Evolutionary conservation across 306 rosid genomes (phyloP).

Genomic region (Quercus cerris): DNA sequence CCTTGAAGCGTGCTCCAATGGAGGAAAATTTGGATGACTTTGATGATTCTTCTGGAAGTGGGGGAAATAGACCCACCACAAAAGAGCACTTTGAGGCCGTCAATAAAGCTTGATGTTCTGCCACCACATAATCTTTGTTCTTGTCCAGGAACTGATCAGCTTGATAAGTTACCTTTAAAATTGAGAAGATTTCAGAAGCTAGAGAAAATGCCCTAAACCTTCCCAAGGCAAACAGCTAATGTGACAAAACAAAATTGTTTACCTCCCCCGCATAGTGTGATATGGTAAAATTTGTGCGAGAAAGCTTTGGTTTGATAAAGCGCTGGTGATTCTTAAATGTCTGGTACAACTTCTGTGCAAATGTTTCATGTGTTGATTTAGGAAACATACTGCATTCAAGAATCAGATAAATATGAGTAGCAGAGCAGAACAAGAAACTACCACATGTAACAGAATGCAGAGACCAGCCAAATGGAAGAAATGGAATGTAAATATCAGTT

Average conservation of each 20-base stretch:
- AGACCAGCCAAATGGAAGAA: no score
- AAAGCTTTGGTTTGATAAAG: slow-evolving; percentile 92
- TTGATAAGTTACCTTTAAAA: slow-evolving; percentile 71
- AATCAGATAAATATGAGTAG: slow-evolving; percentile 35
- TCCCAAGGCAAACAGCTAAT: background rate
- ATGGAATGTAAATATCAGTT: no score
- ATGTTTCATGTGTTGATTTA: slow-evolving; percentile 97
- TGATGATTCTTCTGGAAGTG: slow-evolving; percentile 78
- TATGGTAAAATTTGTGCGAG: slow-evolving; percentile 90
- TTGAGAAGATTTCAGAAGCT: slow-evolving; percentile 10
- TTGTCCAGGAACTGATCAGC: slow-evolving; percentile 97
- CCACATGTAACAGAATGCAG: no score
- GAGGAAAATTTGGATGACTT: slow-evolving; percentile 94
- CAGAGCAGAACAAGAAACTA: slow-evolving; percentile 20
- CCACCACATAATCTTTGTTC: slow-evolving; percentile 98
- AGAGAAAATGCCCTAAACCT: no score
- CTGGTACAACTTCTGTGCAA: slow-evolving; percentile 92
- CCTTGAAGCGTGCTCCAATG: slow-evolving; percentile 97
- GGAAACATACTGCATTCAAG: slow-evolving; percentile 88
- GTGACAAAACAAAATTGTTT: slow-evolving; percentile 19
- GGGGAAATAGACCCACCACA: slow-evolving; percentile 84
- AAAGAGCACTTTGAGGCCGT: slow-evolving; percentile 81
- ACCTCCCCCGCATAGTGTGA: slow-evolving; percentile 99
- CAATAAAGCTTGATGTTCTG: slow-evolving; percentile 90
- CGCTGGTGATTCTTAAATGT: slow-evolving; percentile 94